Percentiles rank a stretch among this genome's conserved stretches.
phyloP scores from a whole-genome alignment of 352 stramenopile genomes.

The Pythium sp. region DNA sequence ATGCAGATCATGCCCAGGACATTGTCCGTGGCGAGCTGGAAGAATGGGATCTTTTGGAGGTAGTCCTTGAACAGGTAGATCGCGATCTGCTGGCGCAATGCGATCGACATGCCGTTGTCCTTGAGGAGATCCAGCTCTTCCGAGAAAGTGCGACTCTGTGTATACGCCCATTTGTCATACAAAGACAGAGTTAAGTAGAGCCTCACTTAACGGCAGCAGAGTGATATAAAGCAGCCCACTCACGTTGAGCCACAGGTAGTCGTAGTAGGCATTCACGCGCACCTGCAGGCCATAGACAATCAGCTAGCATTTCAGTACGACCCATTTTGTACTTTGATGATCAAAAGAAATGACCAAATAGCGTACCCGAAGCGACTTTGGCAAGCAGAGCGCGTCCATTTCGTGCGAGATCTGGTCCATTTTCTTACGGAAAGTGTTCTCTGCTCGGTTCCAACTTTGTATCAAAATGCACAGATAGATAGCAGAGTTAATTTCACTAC shows the following conservation, averaged over 20 bases:
- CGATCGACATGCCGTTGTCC: constrained; percentile 59
- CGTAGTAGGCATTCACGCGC: constrained; percentile 61
- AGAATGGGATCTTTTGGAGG: constrained; percentile 67
- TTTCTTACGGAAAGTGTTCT: constrained; percentile 68
- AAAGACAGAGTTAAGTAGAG: background rate
- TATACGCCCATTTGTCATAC: background rate
- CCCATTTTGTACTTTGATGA: background rate
- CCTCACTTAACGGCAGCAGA: background rate
- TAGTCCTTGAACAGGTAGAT: constrained; percentile 75
- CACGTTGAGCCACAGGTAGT: constrained; percentile 73
- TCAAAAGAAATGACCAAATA: background rate
- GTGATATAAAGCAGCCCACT: background rate
- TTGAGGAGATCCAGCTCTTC: constrained; percentile 58
- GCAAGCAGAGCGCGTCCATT: constrained; percentile 58
- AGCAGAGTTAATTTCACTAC: background rate
- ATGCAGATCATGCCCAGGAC: constrained; percentile 73
- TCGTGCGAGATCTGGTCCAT: constrained; percentile 69
- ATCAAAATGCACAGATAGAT: background rate
- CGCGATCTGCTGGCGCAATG: constrained; percentile 51
- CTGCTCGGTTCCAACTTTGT: constrained; percentile 49
- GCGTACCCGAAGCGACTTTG: constrained; percentile 46
- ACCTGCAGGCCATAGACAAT: constrained; percentile 12
- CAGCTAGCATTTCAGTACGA: background rate
- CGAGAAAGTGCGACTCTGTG: constrained; percentile 51
- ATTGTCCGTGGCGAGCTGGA: constrained; percentile 57